Base-by-base conservation (phyloP, 352 stramenopile species). In the Pythium coloratum region DNA sequence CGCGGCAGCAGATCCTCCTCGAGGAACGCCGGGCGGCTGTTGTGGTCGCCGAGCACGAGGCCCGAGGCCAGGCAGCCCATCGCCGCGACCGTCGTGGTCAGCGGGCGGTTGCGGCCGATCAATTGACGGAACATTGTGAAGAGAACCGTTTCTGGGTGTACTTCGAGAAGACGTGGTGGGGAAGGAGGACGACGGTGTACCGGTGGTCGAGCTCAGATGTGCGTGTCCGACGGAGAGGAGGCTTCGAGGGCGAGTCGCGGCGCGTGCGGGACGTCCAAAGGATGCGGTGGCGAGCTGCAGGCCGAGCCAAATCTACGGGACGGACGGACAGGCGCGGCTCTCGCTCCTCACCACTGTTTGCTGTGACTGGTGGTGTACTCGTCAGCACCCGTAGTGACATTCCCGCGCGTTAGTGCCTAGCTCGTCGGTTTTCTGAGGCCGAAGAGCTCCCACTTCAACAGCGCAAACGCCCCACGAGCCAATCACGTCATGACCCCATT, bases 51-150 rank as follows among this genome's bases (percentile, higher is more conserved):
- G 20, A 91, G 64, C 40, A 68, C 62, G 30, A 75, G 70, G 24
- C 85, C 82, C 2, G 75, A 68, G 24, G 73, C 76, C 62, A 78
- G 67, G 67, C 78, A 81, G 55, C 78, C 76, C 32, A 88, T 64
- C 42, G 82, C 82, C 59, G 86, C 71, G 14, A 73, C 79, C 51
- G 80, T 70, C 32, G 78, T 73, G 34, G 85, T 76, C 46, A 86
- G 62, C 55, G 67, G 74, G 53, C 81, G 75, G 65, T 78, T 76
- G 55, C 82, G 85, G 24, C 78, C 80, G 60, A 89, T 44, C 44
- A 92, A 69, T 62, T 88, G 80, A 62, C 85, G 85, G 67, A 93
- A 91, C 85, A 93, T 93, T 55, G 30, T 40, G 57, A 50, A 28
- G 34, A 24, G 20, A 24, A 24, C 20, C 20, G 20, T 24, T 24